A percentile compares a stretch with the other conserved stretches of the same genome.
phyloP scores from a whole-genome alignment of 345 rosid genomes.

The Salix dunnii region DNA sequence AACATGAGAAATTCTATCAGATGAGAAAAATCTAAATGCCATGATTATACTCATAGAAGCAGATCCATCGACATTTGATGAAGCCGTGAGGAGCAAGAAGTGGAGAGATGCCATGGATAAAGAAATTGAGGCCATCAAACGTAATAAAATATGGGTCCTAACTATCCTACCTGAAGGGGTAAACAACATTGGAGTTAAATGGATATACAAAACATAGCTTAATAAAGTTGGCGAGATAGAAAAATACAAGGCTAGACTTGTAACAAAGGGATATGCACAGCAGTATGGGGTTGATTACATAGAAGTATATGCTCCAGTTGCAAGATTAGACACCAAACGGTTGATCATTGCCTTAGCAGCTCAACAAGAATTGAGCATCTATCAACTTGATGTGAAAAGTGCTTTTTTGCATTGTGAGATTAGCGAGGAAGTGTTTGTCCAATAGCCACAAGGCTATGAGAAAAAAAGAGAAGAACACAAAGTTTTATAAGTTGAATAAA shows the following conservation, averaged over 20 bases:
- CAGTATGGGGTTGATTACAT: too few species aligned
- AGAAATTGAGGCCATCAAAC: neutral
- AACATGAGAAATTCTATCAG: neutral
- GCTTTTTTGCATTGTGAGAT: neutral
- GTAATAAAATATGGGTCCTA: neutral
- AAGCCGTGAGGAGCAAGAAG: neutral
- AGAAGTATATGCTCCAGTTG: neutral
- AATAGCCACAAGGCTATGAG: neutral
- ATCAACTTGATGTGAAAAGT: neutral
- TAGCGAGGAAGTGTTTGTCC: neutral
- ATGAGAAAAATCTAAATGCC: neutral
- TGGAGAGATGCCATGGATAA: neutral
- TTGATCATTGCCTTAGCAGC: neutral
- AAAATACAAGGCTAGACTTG: too few species aligned
- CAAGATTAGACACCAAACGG: neutral
- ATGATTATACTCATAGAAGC: neutral
- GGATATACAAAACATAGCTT: too few species aligned
- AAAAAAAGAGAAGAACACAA: neutral
- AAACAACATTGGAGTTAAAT: neutral
- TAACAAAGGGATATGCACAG: too few species aligned
- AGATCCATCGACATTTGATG: neutral
- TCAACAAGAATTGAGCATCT: neutral
- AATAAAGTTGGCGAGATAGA: too few species aligned
- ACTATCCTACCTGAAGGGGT: neutral
- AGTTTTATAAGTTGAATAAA: neutral